Evolutionary conservation across 768 basidiomycete genomes (phyloP), one percentile per base, ranked within the genome.

Genomic region (Daedaleopsis sinensis): DNA sequence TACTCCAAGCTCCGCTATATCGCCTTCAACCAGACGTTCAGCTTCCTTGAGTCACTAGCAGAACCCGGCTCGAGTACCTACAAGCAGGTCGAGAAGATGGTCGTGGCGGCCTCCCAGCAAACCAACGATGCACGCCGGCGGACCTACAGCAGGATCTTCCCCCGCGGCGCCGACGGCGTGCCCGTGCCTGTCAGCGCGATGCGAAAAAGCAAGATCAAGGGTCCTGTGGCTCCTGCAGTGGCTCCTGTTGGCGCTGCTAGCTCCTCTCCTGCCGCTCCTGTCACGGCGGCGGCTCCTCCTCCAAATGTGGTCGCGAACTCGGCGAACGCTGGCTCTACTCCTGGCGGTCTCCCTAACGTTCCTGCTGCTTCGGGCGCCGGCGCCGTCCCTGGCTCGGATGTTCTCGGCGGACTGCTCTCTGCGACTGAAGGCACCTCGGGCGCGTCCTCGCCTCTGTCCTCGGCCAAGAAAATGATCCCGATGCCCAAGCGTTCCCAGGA

Each of bases 1-100:
- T 91, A 80, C 73, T 52, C 75, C 9, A 77, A 66, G 32, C 77
- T 91, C 19, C 68, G 73, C 37, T 72, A 67, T 52, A 82, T 87
- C 70, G 84, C 79, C 13, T 86, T 76, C 72, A 75, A 82, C 53
- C 59, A 78, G 51, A 81, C 80, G 21, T 66, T 59, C 37, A 58
- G 66, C 19, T 59, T 78, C 39, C 66, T 86, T 35, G 57, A 70
- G 42, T 66, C 70, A 5, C 60, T 82, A 54, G 67, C 76, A 0
- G 69, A 70, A 1, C 78, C 82, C 9, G 70, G 73, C 19, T 81
- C 76, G 16, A 71, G 73, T 35, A 67, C 76, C 5, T 87, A 81
- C 67, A 68, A 74, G 37, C 65, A 76, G 57, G 73, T 85, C 21
- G 76, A 83, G 68, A 72, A 72, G 43, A 68, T 62, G 23, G 72